Evolutionary conservation across 495 filamentous ascomycete genomes (phyloP).

Genomic region (Neurospora africana): DNA sequence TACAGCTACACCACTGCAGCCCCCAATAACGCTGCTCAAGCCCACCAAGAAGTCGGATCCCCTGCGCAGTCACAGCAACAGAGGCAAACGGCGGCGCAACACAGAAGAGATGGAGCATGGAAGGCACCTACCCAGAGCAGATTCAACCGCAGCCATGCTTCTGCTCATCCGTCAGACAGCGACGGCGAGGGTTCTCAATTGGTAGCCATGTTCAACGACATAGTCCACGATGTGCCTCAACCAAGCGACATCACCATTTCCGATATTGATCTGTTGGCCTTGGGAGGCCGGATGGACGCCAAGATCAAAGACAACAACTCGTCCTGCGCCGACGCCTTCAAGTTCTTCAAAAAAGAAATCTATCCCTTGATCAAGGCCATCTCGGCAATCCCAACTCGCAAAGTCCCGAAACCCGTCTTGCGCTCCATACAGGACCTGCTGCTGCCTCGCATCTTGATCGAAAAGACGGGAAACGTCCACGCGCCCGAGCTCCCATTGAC

Average conservation of each 20-base stretch:
- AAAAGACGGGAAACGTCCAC: constrained; percentile 26
- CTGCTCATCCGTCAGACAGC: neutral
- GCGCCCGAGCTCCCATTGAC: constrained; percentile 25
- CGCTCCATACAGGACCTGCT: neutral
- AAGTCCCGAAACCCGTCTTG: neutral
- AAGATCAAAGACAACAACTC: neutral
- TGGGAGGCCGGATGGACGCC: neutral
- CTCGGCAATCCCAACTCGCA: neutral
- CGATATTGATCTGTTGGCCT: neutral
- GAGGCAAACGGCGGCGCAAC: neutral
- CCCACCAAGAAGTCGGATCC: neutral
- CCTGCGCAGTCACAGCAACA: neutral
- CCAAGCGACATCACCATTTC: neutral
- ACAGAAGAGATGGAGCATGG: neutral
- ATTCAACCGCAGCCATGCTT: constrained; percentile 1
- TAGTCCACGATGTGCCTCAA: constrained; percentile 8
- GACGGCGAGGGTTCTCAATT: constrained; percentile 2
- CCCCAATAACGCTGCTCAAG: neutral
- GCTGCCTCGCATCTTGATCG: constrained; percentile 4
- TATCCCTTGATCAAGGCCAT: constrained; percentile 16
- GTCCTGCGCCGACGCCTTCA: constrained; percentile 20
- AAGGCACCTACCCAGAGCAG: neutral
- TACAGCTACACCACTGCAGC: constrained; percentile 1
- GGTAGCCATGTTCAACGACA: constrained; percentile 10
- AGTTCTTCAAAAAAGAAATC: constrained; percentile 29